phyloP scores from a whole-genome alignment of 1,284 basidiomycete species.

The Agaricales sp. region DNA sequence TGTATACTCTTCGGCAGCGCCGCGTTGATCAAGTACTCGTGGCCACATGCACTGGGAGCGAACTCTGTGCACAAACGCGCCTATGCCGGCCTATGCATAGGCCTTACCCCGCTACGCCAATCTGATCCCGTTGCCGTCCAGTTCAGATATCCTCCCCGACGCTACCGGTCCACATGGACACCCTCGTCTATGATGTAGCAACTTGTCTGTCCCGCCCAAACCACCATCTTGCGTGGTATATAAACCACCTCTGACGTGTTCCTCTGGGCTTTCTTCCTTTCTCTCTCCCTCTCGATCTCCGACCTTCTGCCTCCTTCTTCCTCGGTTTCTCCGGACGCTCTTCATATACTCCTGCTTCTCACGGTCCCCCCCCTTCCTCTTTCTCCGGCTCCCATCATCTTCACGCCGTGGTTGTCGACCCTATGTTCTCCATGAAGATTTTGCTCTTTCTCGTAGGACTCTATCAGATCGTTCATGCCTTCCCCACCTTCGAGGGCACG shows the following conservation, averaged over 20 bases:
- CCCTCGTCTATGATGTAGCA: too few species aligned
- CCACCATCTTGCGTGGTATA: background rate
- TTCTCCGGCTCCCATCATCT: background rate
- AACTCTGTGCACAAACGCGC: too few species aligned
- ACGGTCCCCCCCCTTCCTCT: background rate
- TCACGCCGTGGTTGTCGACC: background rate
- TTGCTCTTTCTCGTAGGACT: background rate
- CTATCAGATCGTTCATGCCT: background rate
- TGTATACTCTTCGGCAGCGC: too few species aligned
- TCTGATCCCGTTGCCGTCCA: too few species aligned
- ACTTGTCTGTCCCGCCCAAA: background rate
- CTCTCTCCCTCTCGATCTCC: background rate
- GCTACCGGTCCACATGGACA: too few species aligned
- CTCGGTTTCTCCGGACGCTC: constrained; percentile 1
- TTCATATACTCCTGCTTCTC: background rate
- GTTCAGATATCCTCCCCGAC: too few species aligned
- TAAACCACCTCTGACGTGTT: background rate
- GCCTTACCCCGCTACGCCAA: too few species aligned
- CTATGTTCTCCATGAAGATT: background rate
- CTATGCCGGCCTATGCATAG: too few species aligned
- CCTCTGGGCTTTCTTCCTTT: background rate
- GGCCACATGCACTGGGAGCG: too few species aligned
- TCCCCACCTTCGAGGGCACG: background rate
- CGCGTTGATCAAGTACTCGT: too few species aligned
- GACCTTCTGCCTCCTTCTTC: background rate